Evolutionary conservation across 129 eudicot species (phyloP), one percentile per base, ranked within the genome.

Genomic region (Centella asiatica): DNA sequence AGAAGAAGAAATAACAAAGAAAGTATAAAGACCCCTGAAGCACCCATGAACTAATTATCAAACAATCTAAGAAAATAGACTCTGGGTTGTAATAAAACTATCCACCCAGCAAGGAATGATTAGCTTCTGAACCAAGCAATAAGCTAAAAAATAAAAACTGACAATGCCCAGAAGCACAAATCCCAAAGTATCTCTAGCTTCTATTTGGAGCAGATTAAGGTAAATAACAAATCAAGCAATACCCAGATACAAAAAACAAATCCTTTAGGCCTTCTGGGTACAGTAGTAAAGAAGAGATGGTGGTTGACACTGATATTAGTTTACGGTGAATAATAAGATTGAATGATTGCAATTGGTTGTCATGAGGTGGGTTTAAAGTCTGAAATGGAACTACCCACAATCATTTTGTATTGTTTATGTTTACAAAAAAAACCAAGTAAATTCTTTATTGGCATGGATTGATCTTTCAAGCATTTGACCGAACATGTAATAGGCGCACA

Each of bases 401-500:
- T 14, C 36, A 44, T 26, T 48, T 25, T 50, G 47, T 49, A 26
- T 31, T 24, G 10, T 34, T 61, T 56, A 7, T 45, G 1, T 40
- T 18, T 20, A 57, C 62, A 36, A 55, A 4, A 45, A 1, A 4
- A 14, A 4, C 25, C 4, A 48, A 32, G 29, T 22, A 6, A n/a
- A 10, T 45, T 25, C n/a, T 52, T 50, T 51, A 80, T 44, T 66
- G 11, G 51, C n/a, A n/a, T n/a, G n/a, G n/a, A n/a, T n/a, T n/a
- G 29, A 46, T 69, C 66, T 45, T 56, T 68, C 59, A 49, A 73
- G 46, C 75, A 76, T 76, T 78, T 76, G 75, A 83, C 77, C 76
- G 45, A 83, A 72, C 74, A 78, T 70, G 74, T 74, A 39, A 71
- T 69, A 61, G 44, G 72, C 67, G 85, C 85, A 83, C 89, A 83